A percentile compares a stretch with the other conserved stretches of the same genome.
Conservation (phyloP, 768 basidiomycete species). For the Boletus tylopilopsis region DNA sequence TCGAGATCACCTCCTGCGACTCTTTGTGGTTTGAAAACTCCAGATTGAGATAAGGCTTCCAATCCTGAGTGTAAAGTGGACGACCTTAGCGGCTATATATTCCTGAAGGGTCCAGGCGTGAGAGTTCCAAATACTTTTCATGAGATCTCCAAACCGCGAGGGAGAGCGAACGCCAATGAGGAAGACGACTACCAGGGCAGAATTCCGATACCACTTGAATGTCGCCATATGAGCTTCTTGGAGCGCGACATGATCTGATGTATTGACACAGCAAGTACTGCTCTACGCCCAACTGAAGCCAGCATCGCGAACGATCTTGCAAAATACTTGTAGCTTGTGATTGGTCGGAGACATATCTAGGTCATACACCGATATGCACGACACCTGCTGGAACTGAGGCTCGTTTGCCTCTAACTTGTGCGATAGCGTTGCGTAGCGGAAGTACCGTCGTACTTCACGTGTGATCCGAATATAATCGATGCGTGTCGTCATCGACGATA, state of each 20-base stretch:
- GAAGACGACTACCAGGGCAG: not conserved
- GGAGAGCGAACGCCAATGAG: not conserved
- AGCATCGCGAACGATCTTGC: not conserved
- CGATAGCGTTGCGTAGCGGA: not conserved
- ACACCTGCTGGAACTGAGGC: not conserved
- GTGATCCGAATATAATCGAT: not conserved
- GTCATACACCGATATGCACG: not conserved
- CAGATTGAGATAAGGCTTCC: not conserved
- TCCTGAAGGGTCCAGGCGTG: not conserved
- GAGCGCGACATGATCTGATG: not conserved
- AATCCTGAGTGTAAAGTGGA: not conserved
- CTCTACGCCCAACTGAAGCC: not conserved
- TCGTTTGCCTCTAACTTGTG: not conserved
- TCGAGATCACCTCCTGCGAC: not conserved
- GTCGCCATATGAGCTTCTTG: not conserved
- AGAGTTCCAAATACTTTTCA: not conserved
- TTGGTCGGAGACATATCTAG: not conserved
- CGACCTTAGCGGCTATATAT: not conserved
- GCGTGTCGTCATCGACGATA: not conserved
- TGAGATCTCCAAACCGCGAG: not conserved
- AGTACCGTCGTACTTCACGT: not conserved
- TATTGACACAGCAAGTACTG: not conserved
- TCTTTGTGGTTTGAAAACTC: not conserved
- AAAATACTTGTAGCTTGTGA: not conserved
- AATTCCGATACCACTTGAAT: not conserved